phyloP scores from a whole-genome alignment of 805 yeast species.

The Tetrapisispora taiwanensis region DNA sequence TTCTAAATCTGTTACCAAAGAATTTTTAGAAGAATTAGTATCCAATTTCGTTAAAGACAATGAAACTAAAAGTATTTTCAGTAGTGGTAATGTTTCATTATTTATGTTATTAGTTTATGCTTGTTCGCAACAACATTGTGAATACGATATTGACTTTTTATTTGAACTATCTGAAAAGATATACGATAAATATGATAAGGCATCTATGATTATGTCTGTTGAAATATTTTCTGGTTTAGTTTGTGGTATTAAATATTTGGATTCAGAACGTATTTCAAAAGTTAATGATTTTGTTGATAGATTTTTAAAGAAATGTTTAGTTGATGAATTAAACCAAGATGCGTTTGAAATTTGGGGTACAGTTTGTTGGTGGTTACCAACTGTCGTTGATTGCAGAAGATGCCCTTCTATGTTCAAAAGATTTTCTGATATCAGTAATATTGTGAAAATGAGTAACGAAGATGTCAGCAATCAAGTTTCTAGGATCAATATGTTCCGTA shows the following conservation, averaged over 20 bases:
- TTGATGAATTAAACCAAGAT: constrained; percentile 59
- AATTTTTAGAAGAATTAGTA: constrained; percentile 48
- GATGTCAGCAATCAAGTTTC: constrained; percentile 58
- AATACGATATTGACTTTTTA: constrained; percentile 41
- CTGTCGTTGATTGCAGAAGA: constrained; percentile 56
- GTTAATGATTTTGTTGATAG: constrained; percentile 39
- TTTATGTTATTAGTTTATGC: constrained; percentile 42
- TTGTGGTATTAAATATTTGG: constrained; percentile 36
- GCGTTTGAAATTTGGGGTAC: constrained; percentile 63
- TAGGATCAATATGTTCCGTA: constrained; percentile 40
- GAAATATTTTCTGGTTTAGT: constrained; percentile 61
- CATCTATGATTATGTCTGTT: constrained; percentile 62
- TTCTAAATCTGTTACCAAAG: constrained; percentile 38
- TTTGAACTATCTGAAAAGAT: constrained; percentile 38
- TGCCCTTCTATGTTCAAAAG: constrained; percentile 40
- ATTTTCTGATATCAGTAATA: constrained; percentile 35
- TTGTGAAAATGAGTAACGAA: constrained; percentile 39
- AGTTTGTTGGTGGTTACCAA: constrained; percentile 60
- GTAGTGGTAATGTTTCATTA: constrained; percentile 50
- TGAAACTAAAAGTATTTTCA: constrained; percentile 56
- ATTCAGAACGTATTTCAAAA: constrained; percentile 22
- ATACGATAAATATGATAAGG: constrained; percentile 58
- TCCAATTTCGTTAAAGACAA: constrained; percentile 51
- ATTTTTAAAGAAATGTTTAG: constrained; percentile 38
- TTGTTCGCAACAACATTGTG: constrained; percentile 32